These are phyloP conservation scores for Grigorovia transvaalensis DNA, from an alignment of 805 yeast genomes.

Conservation along the genomic window DNA sequence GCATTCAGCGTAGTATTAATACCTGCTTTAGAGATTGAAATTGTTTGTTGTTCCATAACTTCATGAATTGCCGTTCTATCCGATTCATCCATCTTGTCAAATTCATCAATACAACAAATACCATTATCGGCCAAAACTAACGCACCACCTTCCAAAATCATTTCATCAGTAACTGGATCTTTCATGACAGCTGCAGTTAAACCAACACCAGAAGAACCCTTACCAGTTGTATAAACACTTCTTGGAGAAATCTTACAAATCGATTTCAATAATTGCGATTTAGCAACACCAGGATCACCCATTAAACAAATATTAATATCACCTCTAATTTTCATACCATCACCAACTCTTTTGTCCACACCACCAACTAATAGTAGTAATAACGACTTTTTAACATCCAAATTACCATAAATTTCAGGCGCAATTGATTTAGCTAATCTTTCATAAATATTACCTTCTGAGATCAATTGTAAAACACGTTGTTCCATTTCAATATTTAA, in stretches of 20 bases:
- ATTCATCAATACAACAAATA: slow-evolving; percentile 96
- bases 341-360: slow-evolving; percentile 87
- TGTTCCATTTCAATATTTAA: slow-evolving; percentile 46
- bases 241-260: slow-evolving; percentile 90
- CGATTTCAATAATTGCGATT: slow-evolving; percentile 87
- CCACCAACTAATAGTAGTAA: slow-evolving; percentile 84
- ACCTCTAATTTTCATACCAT: slow-evolving; percentile 95
- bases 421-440: slow-evolving; percentile 83
- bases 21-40: slow-evolving; percentile 95
- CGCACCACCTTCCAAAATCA: slow-evolving; percentile 98
- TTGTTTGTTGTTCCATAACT: slow-evolving; percentile 99
- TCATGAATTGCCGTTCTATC: slow-evolving; percentile 98
- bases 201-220: slow-evolving; percentile 98
- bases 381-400: slow-evolving; percentile 86
- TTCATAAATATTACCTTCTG: slow-evolving; percentile 64
- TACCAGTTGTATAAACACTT: slow-evolving; percentile 95
- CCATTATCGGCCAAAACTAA: slow-evolving; percentile 95
- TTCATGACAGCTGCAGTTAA: slow-evolving; percentile 97
- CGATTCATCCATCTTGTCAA: slow-evolving; percentile 95
- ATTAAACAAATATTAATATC: slow-evolving; percentile 90
- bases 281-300: slow-evolving; percentile 99
- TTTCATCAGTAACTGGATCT: slow-evolving; percentile 98
- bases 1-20: slow-evolving; percentile 94
- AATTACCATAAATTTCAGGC: slow-evolving; percentile 93
- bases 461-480: slow-evolving; percentile 44